phyloP scores from a whole-genome alignment of 2,329 filamentous ascomycete species.

The Plenodomus lindquistii region DNA sequence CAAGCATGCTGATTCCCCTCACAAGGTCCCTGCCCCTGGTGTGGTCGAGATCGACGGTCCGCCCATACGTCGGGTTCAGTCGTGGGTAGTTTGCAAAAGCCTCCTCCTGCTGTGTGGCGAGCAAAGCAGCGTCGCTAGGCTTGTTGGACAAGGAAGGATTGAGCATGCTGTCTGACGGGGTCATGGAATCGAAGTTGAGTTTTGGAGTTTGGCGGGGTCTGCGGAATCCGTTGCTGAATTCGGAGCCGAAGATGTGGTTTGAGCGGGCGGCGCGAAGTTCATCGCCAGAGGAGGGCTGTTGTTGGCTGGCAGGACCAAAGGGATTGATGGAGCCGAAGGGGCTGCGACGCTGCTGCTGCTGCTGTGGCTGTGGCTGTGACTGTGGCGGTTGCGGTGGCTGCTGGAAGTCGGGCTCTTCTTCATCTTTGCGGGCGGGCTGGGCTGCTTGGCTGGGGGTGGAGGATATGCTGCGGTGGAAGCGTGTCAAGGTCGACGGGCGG shows the following conservation, averaged over 20 bases:
- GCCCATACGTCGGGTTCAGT: constrained; percentile 47
- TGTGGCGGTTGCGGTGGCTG: constrained; percentile 1
- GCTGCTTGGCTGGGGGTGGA: constrained; percentile 8
- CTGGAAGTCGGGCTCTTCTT: constrained; percentile 3
- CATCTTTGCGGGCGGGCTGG: constrained; percentile 12
- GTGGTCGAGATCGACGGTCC: constrained; percentile 44
- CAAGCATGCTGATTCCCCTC: constrained; percentile 51
- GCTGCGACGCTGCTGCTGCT: background rate
- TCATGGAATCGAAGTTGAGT: constrained; percentile 27
- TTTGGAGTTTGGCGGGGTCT: background rate
- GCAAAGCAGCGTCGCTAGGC: constrained; percentile 12
- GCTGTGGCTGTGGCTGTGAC: constrained; percentile 1
- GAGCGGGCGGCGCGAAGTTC: constrained; percentile 4
- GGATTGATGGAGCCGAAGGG: background rate
- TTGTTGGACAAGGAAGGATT: constrained; percentile 22
- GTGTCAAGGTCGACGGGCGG: constrained; percentile 30
- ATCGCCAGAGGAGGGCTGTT: constrained; percentile 4
- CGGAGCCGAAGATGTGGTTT: constrained; percentile 21
- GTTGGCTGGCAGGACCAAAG: constrained; percentile 8
- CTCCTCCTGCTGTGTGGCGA: constrained; percentile 22
- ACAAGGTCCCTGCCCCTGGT: constrained; percentile 51
- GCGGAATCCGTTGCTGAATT: constrained; percentile 13
- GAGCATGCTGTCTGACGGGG: constrained; percentile 13
- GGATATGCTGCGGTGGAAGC: constrained; percentile 18
- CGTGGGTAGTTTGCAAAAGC: constrained; percentile 33